Percentiles rank a stretch among this genome's conserved stretches.
phyloP scores from a whole-genome alignment of 768 basidiomycete genomes.

The Trametes cubensis region DNA sequence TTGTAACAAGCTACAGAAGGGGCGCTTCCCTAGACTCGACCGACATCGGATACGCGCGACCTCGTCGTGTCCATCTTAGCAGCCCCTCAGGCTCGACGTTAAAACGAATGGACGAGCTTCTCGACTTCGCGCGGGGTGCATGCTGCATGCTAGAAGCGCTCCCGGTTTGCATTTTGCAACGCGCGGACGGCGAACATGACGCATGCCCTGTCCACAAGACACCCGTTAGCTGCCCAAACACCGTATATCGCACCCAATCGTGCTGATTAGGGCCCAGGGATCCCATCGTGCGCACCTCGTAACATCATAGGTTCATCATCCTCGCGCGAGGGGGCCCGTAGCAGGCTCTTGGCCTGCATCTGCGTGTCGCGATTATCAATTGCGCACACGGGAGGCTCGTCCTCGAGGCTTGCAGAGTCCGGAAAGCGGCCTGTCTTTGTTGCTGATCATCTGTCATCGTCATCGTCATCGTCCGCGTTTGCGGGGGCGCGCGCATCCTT shows the following conservation, averaged over 20 bases:
- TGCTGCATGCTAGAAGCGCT: neutral
- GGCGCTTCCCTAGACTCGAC: neutral
- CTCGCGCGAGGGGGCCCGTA: too few species aligned
- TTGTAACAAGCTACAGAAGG: too few species aligned
- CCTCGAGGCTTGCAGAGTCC: too few species aligned
- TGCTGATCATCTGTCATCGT: neutral
- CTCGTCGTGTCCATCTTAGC: neutral
- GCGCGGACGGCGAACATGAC: neutral
- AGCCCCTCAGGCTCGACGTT: neutral
- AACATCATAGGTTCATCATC: neutral
- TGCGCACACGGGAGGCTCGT: too few species aligned
- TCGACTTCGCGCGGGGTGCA: neutral
- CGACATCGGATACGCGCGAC: neutral
- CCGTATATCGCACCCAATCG: neutral
- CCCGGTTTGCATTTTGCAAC: neutral
- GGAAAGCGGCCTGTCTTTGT: neutral
- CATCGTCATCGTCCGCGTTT: neutral
- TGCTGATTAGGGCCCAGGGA: too few species aligned
- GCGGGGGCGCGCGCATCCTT: neutral
- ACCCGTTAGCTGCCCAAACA: neutral
- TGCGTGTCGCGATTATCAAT: too few species aligned
- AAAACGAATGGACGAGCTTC: neutral
- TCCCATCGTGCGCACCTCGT: neutral
- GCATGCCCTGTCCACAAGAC: slow-evolving; percentile 1
- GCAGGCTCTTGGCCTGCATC: too few species aligned